Base-by-base conservation (phyloP, 345 rosid species). In the Pugionium dolabratum region DNA sequence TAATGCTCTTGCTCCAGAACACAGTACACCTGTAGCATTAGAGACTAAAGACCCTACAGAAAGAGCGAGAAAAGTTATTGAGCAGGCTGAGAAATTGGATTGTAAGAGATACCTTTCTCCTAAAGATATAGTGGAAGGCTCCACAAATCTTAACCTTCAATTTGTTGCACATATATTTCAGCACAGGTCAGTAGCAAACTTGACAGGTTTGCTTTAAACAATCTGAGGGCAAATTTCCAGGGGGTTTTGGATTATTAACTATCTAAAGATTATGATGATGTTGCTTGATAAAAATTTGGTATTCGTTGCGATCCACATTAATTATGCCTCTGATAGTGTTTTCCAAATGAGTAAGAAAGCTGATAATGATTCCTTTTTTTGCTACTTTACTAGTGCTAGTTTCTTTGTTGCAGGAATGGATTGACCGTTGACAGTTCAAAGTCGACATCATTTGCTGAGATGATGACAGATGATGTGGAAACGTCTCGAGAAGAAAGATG, bases 401-500 rank as follows among this genome's bases (percentile, higher is more conserved):
- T 64, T 72, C 31, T 54, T 62, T 66, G 62, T 71, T 78, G 73
- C 87, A 88, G 99, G 86, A 94, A 91, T 81, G 99, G 97, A 45
- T 77, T 94, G 70, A 61, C 92, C 3, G 75, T 53, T 47, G 95
- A 88, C 54, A 85, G 47, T 80, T 67, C 68, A 51, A 94, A 88
- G 64, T 55, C 60, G 72, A 62, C 80, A 37, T 77, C 95, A 54
- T 88, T 81, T 62, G 93, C 99, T 55, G 99, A 90, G 79, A 94
- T 94, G 99, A 90, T 94, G 97, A 86, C 91, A 4, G 99, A 94
- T 76, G 99, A 94, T 79, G 82, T 71, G 9, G 78, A 94, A 79
- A 90, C 99, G 66, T 94, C 99, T 55, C 80, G 93, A 32, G 99
- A 90, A 79, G 99, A 90, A 82, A 84, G 97, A 80, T 94, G 99